Evolutionary conservation across 2,329 filamentous ascomycete species (phyloP).

Genomic region (Alternaria sp.): DNA sequence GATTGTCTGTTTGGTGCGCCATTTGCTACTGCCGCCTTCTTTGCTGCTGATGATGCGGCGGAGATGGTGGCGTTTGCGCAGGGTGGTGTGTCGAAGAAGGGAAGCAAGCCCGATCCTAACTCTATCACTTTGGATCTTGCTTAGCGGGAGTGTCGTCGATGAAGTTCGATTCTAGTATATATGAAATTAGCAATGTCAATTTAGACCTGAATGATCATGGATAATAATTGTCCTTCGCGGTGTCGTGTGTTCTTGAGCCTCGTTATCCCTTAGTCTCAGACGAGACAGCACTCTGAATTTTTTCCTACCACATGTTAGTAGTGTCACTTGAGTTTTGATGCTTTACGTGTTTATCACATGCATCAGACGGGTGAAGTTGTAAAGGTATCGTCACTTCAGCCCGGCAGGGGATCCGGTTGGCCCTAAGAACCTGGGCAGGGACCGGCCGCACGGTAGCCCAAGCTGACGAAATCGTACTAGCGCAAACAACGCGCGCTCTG

Average conservation of each 20-base stretch:
- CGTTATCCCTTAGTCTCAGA: background rate
- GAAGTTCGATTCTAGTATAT: background rate
- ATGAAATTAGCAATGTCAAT: background rate
- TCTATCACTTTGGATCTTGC: background rate
- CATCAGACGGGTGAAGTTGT: background rate
- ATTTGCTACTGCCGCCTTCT: background rate
- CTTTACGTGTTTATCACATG: background rate
- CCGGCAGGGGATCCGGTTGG: slow-evolving; percentile 3
- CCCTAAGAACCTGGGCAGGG: background rate
- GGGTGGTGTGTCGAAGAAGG: background rate
- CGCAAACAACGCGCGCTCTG: slow-evolving; percentile 19
- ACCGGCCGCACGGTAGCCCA: slow-evolving; percentile 5
- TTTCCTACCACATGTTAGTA: background rate
- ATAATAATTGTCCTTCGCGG: background rate
- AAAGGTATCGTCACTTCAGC: background rate
- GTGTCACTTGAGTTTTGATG: background rate
- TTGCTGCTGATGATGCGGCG: background rate
- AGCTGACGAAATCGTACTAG: slow-evolving; percentile 10
- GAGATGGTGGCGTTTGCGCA: background rate
- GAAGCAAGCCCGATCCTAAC: background rate
- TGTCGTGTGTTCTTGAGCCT: background rate
- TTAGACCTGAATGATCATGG: background rate
- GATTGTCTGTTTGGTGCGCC: background rate
- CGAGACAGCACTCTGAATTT: background rate
- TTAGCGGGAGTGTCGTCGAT: background rate